Evolutionary conservation across 306 rosid genomes (phyloP).

Genomic region (peach (Prunus persica)): DNA sequence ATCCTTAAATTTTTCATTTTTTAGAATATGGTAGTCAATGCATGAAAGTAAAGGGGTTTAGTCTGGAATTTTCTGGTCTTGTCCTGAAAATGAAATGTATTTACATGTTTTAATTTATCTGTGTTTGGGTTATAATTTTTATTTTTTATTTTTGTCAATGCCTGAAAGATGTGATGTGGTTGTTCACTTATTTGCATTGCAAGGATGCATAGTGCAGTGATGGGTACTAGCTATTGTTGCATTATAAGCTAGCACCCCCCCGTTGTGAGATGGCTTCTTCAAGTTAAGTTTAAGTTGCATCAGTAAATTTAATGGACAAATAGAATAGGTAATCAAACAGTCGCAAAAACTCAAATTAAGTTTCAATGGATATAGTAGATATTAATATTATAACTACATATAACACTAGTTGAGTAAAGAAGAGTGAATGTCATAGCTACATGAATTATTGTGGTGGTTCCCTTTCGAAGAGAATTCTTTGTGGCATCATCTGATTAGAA

Average conservation of each 20-base stretch:
- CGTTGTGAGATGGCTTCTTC: neutral
- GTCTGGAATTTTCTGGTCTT: neutral
- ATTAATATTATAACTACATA: no score
- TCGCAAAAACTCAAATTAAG: no score
- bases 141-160: neutral
- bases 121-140: neutral
- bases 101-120: neutral
- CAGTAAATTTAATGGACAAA: neutral
- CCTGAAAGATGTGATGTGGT: neutral
- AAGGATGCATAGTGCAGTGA: neutral
- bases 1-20: neutral
- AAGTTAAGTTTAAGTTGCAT: neutral
- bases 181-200: neutral
- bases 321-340: neutral
- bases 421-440: neutral
- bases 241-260: neutral
- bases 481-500: no score
- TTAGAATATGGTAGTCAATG: conserved; percentile 9
- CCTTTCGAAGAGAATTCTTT: no score
- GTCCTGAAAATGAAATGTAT: neutral
- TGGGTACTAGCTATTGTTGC: neutral
- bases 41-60: neutral
- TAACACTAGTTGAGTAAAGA: no score
- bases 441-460: no score
- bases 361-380: no score